Evolutionary conservation across 108 stramenopile genomes (phyloP).

Genomic region (Cylindrotheca closterium): DNA sequence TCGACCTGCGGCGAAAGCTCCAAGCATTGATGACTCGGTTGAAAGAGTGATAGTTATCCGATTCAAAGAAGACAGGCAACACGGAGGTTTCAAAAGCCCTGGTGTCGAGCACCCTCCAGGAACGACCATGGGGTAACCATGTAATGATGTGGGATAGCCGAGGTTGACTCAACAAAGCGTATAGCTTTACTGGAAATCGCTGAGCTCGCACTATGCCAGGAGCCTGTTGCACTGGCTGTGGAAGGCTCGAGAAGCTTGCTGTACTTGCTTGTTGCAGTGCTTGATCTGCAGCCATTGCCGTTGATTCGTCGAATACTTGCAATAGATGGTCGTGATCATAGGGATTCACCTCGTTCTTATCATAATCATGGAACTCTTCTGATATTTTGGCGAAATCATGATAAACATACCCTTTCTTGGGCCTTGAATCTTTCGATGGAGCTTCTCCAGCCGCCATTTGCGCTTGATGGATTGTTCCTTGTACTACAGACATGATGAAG

Average conservation of each 20-base stretch:
- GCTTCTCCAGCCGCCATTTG: too few relatives aligned
- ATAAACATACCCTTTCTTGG: constrained; percentile 17
- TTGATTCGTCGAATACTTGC: constrained; percentile 26
- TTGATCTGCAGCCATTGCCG: constrained; percentile 28
- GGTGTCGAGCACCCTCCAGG: constrained; percentile 53
- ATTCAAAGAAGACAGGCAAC: constrained; percentile 63
- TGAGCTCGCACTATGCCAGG: constrained; percentile 27
- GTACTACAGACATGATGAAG: constrained; percentile 2
- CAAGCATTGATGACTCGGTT: constrained; percentile 62
- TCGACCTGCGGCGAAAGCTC: constrained; percentile 55
- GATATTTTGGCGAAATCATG: constrained; percentile 32
- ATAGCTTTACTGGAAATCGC: constrained; percentile 40
- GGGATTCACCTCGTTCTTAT: constrained; percentile 20
- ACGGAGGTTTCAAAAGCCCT: constrained; percentile 55
- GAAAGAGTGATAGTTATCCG: constrained; percentile 57
- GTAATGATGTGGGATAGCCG: constrained; percentile 28
- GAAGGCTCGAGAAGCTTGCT: background rate
- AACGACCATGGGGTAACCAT: constrained; percentile 66
- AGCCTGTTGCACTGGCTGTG: constrained; percentile 11
- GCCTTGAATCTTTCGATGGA: background rate
- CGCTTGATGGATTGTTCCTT: background rate
- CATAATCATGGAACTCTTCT: constrained; percentile 25
- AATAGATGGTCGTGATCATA: background rate
- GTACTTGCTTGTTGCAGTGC: constrained; percentile 13
- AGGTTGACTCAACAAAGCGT: constrained; percentile 35